These are phyloP conservation scores for Talaromyces trachyspermus DNA, from an alignment of 495 filamentous ascomycete species.

Conservation along the genomic window DNA sequence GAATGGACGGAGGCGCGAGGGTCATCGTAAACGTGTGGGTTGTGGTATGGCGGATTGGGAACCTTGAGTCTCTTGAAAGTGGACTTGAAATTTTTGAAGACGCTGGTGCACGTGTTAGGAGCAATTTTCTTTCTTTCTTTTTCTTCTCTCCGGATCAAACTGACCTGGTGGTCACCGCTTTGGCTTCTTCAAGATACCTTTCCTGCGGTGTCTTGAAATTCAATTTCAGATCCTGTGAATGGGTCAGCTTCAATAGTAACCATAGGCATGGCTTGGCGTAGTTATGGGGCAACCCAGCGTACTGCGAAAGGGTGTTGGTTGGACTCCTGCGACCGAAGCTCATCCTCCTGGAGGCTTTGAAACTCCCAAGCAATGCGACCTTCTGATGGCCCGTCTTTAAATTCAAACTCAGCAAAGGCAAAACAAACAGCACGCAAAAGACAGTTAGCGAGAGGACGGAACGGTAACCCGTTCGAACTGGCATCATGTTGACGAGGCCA, in stretches of 20 bases:
- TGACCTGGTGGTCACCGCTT: conserved; percentile 3
- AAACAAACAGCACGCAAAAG: conserved; percentile 7
- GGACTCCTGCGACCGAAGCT: neutral
- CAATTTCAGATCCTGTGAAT: conserved; percentile 3
- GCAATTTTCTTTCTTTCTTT: too few species aligned
- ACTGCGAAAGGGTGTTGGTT: conserved; percentile 5
- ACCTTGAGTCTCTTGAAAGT: conserved; percentile 2
- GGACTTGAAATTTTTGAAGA: conserved; percentile 7
- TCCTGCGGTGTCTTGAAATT: conserved; percentile 3
- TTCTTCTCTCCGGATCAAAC: too few species aligned
- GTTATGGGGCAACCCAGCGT: neutral
- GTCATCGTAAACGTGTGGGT: conserved; percentile 1
- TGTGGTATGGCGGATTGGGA: neutral
- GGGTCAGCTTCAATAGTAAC: too few species aligned
- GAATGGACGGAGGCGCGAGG: conserved; percentile 5
- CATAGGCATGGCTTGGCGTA: too few species aligned
- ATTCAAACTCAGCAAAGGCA: conserved; percentile 4
- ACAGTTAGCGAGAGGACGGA: conserved; percentile 7
- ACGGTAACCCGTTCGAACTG: conserved; percentile 6
- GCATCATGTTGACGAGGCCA: conserved; percentile 3
- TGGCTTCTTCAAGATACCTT: conserved; percentile 6
- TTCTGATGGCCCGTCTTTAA: neutral
- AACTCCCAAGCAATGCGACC: conserved; percentile 7
- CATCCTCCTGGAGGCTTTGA: neutral
- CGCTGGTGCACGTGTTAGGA: neutral